Evolutionary conservation across 2,329 filamentous ascomycete species (phyloP), one percentile per base, ranked within the genome.

Genomic region (Cercospora sp.): DNA sequence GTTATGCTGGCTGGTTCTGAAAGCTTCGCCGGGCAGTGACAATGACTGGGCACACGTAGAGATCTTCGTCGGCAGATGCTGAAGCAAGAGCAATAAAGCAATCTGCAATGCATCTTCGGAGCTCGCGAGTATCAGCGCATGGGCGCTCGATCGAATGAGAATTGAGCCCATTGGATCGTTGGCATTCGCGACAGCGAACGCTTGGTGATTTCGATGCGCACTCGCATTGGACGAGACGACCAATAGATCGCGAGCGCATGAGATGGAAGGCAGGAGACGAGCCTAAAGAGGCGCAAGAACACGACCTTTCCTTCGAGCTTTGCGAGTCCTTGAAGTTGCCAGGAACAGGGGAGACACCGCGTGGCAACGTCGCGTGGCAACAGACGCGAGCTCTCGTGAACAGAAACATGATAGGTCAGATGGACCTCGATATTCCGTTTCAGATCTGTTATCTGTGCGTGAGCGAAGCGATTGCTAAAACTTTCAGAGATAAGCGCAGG

Each of bases 401-500:
- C 5, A 3, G 49, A 3, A 28, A 53, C 21, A 26, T 53, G 49
- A 55, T 24, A 55, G 49, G 49, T 30, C 49, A 55, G 49, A 55
- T 28, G 28, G 24, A 55, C 49, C 21, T 28, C 1, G 24, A 9
- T 13, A 9, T 55, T 61, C 30, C n/a, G 18, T 16, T 40, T 40
- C 34, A 61, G 26, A 26, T 62, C 26, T 53, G 63, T 65, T 65
- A 65, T 65, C 63, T 65, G 37, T 55, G 51, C 12, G 63, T 49
- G 63, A 30, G 37, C 43, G 63, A 53, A 60, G 53, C 55, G 58
- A 61, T 66, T 57, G 45, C 40, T 66, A 61, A 66, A 26, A 66
- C 21, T 53, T 55, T 61, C 49, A 66, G 24, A 64, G 65, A 66
- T 66, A 66, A 66, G 45, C 37, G 64, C 45, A 57, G 45, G 24